Base-by-base conservation (phyloP, 345 rosid species). In the Gossypium mustelinum region DNA sequence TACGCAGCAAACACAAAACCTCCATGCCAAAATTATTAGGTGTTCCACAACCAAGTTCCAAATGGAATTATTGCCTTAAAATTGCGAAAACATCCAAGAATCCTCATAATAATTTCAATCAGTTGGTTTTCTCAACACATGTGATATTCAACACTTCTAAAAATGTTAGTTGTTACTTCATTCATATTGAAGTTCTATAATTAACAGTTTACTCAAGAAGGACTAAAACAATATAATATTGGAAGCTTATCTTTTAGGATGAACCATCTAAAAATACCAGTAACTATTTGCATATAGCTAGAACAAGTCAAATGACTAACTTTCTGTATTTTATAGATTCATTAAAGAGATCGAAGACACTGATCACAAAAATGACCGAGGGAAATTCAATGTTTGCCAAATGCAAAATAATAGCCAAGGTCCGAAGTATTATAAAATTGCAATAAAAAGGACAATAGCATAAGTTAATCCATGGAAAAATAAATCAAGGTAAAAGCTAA, bases 321-420 rank as follows among this genome's bases (percentile, higher is more conserved):
- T 29, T 3, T 24, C 25, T 2, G 2, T 2, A 24, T 24, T 24
- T 24, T 24, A 2, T 24, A 24, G 2, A 24, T 24, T 24, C 0
- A 24, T 24, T 24, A 24, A 24, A 24, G 25, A 2, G 24, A 22
- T 22, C 1, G 24, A 22, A 22, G 24, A 22, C 24, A 22, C 24
- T 22, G 24, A 22, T 22, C 24, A 22, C 24, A 22, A 22, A 22
- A 22, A 22, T 1, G 24, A 22, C 4, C 34, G 34, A 29, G 34
- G 34, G 34, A 29, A 94, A 94, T 72, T 94, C 97, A 77, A 93
- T 73, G 78, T 94, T 92, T 74, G 98, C 98, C 65, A 94, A 89
- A 89, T 94, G 98, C 72, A 94, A 83, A 85, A 92, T 89, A 45
- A 91, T 97, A 61, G 98, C 98, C 79, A 94, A 87, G 41, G 94